These are phyloP conservation scores for Ormosia semicastrata DNA, from an alignment of 306 rosid genomes.

Conservation along the genomic window DNA sequence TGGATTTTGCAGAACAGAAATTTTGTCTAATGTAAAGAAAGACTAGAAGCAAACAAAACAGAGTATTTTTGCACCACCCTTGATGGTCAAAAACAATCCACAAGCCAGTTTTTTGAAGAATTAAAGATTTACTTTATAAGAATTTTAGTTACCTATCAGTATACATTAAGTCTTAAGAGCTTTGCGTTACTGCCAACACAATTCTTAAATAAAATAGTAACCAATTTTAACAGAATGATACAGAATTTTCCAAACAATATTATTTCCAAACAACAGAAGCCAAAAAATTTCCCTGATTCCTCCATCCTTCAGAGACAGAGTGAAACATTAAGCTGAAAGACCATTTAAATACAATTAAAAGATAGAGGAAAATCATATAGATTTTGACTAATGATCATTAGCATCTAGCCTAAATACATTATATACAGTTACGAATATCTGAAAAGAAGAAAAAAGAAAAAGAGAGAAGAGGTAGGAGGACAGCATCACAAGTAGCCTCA, in stretches of 20 bases:
- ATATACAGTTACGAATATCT: not conserved
- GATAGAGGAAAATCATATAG: not conserved
- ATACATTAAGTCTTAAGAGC: not conserved
- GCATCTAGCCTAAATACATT: not conserved
- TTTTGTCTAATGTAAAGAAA: not conserved
- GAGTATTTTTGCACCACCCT: not conserved
- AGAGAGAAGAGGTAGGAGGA: too few species aligned
- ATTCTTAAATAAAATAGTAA: not conserved
- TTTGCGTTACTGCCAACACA: conserved; percentile 3
- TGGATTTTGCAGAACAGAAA: conserved; percentile 14
- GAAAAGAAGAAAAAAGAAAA: not conserved
- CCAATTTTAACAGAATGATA: not conserved
- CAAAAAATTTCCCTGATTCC: not conserved
- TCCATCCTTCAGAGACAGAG: not conserved
- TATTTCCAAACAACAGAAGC: not conserved
- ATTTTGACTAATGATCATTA: not conserved
- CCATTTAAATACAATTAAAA: not conserved
- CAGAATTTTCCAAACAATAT: conserved; percentile 5
- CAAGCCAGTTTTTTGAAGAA: not conserved
- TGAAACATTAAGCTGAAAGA: not conserved
- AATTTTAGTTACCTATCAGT: not conserved
- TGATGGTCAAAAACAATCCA: not conserved
- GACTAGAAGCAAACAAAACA: not conserved
- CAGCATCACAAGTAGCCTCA: not conserved
- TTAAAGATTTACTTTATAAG: not conserved